phyloP scores from a whole-genome alignment of 1,284 basidiomycete species.

The Moesziomyces sp. region DNA sequence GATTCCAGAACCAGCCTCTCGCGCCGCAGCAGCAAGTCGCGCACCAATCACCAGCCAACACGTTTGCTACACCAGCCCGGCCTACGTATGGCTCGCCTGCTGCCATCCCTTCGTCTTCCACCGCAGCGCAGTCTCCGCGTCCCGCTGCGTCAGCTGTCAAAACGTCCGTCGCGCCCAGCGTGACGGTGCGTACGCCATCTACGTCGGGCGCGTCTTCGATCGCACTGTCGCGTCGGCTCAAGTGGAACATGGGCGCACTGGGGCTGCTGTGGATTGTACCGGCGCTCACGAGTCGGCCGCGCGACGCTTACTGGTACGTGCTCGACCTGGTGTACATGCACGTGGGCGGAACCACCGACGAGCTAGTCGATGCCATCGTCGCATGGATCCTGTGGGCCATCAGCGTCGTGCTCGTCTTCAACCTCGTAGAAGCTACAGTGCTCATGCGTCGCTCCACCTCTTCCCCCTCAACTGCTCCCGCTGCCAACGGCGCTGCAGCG shows the following conservation, averaged over 20 bases:
- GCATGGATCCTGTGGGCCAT: constrained; percentile 41
- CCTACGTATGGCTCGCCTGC: constrained; percentile 10
- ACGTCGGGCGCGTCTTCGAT: constrained; percentile 4
- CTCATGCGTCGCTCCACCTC: constrained; percentile 13
- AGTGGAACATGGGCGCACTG: constrained; percentile 36
- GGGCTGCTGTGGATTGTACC: constrained; percentile 37
- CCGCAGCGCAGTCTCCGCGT: not conserved
- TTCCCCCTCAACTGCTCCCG: not conserved
- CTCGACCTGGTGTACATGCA: constrained; percentile 34
- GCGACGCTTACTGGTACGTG: constrained; percentile 32
- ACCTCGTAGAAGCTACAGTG: constrained; percentile 28
- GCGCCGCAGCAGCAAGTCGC: constrained; percentile 15
- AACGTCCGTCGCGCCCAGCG: too few species aligned
- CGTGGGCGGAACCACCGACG: constrained; percentile 33
- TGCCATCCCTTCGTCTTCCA: not conserved
- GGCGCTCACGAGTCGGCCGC: constrained; percentile 15
- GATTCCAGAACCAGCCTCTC: constrained; percentile 37
- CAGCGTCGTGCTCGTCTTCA: constrained; percentile 43
- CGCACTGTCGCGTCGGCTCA: constrained; percentile 14
- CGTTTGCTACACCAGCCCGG: constrained; percentile 9
- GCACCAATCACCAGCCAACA: not conserved
- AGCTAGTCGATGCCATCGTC: constrained; percentile 30
- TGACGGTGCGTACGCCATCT: not conserved
- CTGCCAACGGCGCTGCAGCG: not conserved
- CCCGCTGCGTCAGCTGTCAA: too few species aligned